Base-by-base conservation (phyloP, 192 early-diverging fungal species). In the Mortierella antarctica region DNA sequence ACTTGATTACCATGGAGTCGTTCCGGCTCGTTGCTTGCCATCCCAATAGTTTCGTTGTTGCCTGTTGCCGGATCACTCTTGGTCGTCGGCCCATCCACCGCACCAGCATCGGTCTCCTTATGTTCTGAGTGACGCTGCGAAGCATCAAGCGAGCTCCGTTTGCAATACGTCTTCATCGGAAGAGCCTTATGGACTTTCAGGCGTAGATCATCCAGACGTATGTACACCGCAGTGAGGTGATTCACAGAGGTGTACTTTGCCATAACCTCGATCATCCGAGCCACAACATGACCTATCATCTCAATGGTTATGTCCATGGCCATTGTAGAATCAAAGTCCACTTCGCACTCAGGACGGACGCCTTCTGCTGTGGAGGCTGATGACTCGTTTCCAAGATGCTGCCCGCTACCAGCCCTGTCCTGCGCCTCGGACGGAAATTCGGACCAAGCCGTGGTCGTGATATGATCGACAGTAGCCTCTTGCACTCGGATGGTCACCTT, bases 331-430 rank as follows among this genome's bases (percentile, higher is more conserved):
- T 71, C 59, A 2, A 45, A 1, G 40, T 65, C 48, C 54, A 80
- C 77, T 10, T 64, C 47, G 10, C 72, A 70, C n/a, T 80, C 70
- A 23, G 77, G 67, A 47, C 70, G 71, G 41, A 80, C 71, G 46
- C 77, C 54, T 18, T 31, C 31, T 59, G 57, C 40, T 6, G 41
- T 42, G 7, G 39, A 41, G 14, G 57, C 3, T 31, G 31, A 31
- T 17, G 57, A 18, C 41, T 31, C 3, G 31, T 31, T 31, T 31
- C 31, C 31, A 31, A 31, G 31, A 31, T 31, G 31, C 1, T 31
- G 31, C 31, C 31, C 31, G 3, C 31, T 31, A 31, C 31, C 31
- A 31, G 31, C 3, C 31, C 31, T 31, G 31, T 31, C 31, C 31
- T 31, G 31, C 31, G 31, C 31, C 31, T 31, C 31, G 1, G 31